phyloP scores from a whole-genome alignment of 2,329 filamentous ascomycete species.

The Aspergillus calidoustus region DNA sequence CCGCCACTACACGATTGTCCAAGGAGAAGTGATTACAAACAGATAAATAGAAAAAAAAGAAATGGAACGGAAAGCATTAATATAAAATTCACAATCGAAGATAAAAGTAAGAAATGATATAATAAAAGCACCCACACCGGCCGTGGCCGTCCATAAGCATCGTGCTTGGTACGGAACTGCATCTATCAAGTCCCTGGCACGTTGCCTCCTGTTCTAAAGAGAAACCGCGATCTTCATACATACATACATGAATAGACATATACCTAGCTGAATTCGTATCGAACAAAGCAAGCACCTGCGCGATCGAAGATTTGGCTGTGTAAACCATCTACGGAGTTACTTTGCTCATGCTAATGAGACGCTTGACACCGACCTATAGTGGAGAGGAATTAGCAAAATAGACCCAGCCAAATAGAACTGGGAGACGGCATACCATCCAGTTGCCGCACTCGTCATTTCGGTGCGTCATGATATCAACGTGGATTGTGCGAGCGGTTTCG shows the following conservation, averaged over 20 bases:
- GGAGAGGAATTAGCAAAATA: not conserved
- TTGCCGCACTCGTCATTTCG: conserved; percentile 80
- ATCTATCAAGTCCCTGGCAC: not conserved
- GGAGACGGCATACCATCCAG: conserved; percentile 73
- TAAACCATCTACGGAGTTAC: conserved; percentile 63
- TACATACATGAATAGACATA: not conserved
- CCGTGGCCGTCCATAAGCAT: not conserved
- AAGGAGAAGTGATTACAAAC: not conserved
- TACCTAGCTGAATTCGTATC: not conserved
- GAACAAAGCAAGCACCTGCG: not conserved
- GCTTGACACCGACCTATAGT: conserved; percentile 72
- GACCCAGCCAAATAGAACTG: not conserved
- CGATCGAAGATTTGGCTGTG: conserved; percentile 1
- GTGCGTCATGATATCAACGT: conserved; percentile 75
- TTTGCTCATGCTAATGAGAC: conserved; percentile 78
- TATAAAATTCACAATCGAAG: conserved; percentile 11
- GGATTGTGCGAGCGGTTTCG: conserved; percentile 67
- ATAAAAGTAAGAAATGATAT: not conserved
- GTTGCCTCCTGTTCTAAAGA: not conserved
- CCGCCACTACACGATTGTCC: not conserved
- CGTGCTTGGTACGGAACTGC: not conserved
- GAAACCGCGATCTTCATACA: not conserved
- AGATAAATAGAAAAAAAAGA: not conserved
- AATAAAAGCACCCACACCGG: not conserved
- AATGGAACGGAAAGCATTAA: not conserved